phyloP scores from a whole-genome alignment of 352 stramenopile species.

The Phytophthora brassicae region DNA sequence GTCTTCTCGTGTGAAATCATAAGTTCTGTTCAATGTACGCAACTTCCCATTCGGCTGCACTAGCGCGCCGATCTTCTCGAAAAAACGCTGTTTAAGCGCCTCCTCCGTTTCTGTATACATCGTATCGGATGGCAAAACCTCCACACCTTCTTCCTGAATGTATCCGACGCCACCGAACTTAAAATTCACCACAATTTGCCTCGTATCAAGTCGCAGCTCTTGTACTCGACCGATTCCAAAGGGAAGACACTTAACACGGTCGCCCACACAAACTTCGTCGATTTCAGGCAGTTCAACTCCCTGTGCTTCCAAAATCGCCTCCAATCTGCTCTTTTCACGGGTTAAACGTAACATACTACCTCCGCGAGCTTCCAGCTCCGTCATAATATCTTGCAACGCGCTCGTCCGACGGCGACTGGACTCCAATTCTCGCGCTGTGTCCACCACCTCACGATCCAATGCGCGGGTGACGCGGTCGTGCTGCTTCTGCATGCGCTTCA shows the following conservation, averaged over 20 bases:
- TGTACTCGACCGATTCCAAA: conserved; percentile 51
- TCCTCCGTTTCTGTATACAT: conserved; percentile 58
- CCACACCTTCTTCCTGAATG: conserved; percentile 60
- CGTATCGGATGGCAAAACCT: conserved; percentile 53
- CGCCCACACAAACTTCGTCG: conserved; percentile 63
- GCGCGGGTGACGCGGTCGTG: conserved; percentile 58
- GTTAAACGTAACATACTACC: conserved; percentile 53
- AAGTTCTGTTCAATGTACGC: conserved; percentile 29
- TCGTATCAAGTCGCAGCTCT: conserved; percentile 40
- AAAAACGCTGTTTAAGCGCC: conserved; percentile 61
- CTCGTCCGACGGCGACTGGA: conserved; percentile 72
- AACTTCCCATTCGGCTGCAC: conserved; percentile 53
- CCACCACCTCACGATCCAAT: conserved; percentile 45
- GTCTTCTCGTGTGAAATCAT: conserved; percentile 21
- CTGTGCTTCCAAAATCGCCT: conserved; percentile 48
- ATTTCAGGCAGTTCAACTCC: conserved; percentile 50
- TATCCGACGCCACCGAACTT: conserved; percentile 44
- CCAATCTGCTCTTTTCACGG: conserved; percentile 65
- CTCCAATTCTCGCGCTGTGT: conserved; percentile 58
- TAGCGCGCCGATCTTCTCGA: conserved; percentile 69
- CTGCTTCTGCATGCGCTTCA: conserved; percentile 74
- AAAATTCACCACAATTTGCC: conserved; percentile 51
- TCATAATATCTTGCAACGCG: conserved; percentile 82
- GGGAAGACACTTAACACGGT: conserved; percentile 45
- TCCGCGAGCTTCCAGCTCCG: conserved; percentile 64